phyloP scores from a whole-genome alignment of 768 basidiomycete species.

The Dendrothele bispora region DNA sequence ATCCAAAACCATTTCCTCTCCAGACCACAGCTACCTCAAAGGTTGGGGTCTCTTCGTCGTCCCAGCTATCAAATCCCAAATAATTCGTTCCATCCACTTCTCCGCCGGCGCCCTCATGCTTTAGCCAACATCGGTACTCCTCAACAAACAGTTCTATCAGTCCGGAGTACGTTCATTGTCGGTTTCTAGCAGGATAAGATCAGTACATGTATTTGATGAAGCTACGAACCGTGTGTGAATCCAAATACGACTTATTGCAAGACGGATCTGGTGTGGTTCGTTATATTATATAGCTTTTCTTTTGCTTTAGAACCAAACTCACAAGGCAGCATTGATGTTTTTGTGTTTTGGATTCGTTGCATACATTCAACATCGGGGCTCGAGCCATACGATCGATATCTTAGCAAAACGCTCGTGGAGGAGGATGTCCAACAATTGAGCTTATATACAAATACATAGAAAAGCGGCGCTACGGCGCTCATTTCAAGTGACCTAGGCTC shows the following conservation, averaged over 20 bases:
- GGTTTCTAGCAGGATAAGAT: constrained; percentile 2
- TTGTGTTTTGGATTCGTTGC: neutral
- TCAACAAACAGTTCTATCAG: constrained; percentile 6
- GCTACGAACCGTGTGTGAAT: constrained; percentile 26
- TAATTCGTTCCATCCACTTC: constrained; percentile 4
- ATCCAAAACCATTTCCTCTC: constrained; percentile 1
- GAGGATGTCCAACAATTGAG: constrained; percentile 40
- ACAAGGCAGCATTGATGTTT: constrained; percentile 12
- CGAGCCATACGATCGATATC: constrained; percentile 33
- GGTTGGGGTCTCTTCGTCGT: constrained; percentile 7
- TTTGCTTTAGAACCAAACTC: no score
- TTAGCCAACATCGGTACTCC: constrained; percentile 5
- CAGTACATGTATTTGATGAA: constrained; percentile 8
- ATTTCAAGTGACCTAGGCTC: constrained; percentile 46
- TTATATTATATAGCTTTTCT: no score
- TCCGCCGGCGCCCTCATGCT: constrained; percentile 11
- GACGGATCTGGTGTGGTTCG: constrained; percentile 49
- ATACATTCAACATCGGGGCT: constrained; percentile 39
- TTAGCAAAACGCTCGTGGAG: constrained; percentile 39
- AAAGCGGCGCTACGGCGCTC: constrained; percentile 45
- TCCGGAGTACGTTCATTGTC: constrained; percentile 1
- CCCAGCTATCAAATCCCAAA: neutral
- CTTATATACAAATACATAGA: constrained; percentile 49
- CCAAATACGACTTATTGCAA: constrained; percentile 29
- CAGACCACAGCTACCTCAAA: constrained; percentile 3